phyloP scores from a whole-genome alignment of 768 basidiomycete species.

The Mrakia hoshinonis region DNA sequence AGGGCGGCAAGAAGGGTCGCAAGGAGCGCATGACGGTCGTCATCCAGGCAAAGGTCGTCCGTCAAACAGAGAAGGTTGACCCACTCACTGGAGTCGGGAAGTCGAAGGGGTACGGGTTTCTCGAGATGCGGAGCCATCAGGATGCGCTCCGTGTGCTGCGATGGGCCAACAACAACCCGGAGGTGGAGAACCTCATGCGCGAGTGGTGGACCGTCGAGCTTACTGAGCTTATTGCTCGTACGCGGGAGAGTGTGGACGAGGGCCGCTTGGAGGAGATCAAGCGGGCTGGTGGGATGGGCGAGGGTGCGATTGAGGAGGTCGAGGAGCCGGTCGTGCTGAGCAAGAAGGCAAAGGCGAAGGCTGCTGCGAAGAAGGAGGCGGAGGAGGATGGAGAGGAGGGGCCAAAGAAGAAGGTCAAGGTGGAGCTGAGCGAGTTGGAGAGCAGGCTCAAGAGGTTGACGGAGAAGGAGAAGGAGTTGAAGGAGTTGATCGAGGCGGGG shows the following conservation, averaged over 20 bases:
- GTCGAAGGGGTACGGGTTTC: conserved; percentile 89
- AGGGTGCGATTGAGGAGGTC: background rate
- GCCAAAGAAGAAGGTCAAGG: conserved; percentile 40
- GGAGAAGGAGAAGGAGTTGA: conserved; percentile 46
- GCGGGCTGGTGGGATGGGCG: conserved; percentile 31
- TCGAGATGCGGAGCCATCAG: conserved; percentile 78
- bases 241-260: conserved; percentile 36
- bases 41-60: conserved; percentile 84
- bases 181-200: conserved; percentile 56
- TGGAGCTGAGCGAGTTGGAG: conserved; percentile 44
- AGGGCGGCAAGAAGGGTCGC: conserved; percentile 41
- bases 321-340: conserved; percentile 1
- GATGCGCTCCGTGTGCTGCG: conserved; percentile 84
- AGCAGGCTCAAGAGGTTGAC: conserved; percentile 55
- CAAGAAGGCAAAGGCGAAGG: conserved; percentile 18
- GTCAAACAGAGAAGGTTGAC: conserved; percentile 82
- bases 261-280: conserved; percentile 49
- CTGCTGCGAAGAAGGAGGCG: background rate
- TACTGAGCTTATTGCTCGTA: conserved; percentile 39
- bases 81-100: conserved; percentile 74
- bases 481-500: conserved; percentile 35
- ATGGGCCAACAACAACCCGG: conserved; percentile 86
- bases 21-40: conserved; percentile 49
- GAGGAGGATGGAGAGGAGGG: conserved; percentile 44
- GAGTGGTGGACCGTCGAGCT: conserved; percentile 79